These are phyloP conservation scores for Vitis amurensis DNA, from an alignment of 164 flowering plant species.

Conservation along the genomic window DNA sequence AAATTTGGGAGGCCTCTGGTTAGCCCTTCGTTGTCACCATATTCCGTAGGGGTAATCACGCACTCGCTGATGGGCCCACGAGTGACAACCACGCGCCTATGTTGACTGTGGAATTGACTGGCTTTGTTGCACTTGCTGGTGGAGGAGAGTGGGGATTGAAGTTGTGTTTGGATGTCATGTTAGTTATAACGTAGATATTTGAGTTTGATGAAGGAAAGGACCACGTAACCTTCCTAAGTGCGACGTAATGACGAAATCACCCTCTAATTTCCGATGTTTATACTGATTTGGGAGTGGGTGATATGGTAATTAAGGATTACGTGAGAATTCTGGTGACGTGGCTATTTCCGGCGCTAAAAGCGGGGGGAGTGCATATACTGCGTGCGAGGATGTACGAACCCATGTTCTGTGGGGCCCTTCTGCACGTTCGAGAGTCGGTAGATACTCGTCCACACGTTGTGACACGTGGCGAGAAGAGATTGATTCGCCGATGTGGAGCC, in stretches of 20 bases:
- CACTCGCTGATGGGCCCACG: too few relatives aligned
- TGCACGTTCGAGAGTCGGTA: constrained; percentile 13
- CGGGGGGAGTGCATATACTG: constrained; percentile 11
- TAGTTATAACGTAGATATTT: constrained; percentile 17
- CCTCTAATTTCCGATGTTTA: not conserved
- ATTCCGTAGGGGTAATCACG: not conserved
- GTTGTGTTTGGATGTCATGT: not conserved
- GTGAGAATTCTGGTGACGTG: not conserved
- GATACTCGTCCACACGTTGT: constrained; percentile 9
- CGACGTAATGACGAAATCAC: not conserved
- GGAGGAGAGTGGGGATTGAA: not conserved
- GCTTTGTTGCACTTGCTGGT: not conserved
- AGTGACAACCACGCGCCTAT: too few relatives aligned
- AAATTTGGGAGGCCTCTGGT: not conserved
- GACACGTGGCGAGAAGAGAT: constrained; percentile 16
- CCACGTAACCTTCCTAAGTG: constrained; percentile 15
- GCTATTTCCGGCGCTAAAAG: constrained; percentile 10
- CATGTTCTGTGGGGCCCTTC: constrained; percentile 22
- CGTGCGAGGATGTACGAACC: constrained; percentile 22
- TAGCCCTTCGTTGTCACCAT: constrained; percentile 7
- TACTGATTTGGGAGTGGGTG: not conserved
- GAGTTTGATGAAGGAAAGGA: constrained; percentile 18
- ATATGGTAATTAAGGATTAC: not conserved
- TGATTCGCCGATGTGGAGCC: constrained; percentile 21
- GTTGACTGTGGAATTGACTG: too few relatives aligned